These are phyloP conservation scores for Russula sp. DNA, from an alignment of 768 basidiomycete genomes.

Conservation along the genomic window DNA sequence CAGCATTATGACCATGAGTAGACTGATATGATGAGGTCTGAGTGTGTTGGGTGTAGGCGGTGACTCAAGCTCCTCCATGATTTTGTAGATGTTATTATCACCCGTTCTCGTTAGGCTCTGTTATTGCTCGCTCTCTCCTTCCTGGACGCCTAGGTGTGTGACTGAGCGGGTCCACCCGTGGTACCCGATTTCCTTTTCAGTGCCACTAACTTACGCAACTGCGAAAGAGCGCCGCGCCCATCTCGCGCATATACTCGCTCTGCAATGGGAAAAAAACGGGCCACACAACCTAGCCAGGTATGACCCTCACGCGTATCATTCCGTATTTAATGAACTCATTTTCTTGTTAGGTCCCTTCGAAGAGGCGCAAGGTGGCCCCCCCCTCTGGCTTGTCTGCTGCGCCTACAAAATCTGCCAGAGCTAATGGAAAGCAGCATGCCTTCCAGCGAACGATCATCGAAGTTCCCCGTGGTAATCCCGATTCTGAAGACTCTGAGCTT, in stretches of 20 bases:
- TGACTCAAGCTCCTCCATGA: conserved; percentile 36
- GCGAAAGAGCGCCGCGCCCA: neutral
- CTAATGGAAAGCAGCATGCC: conserved; percentile 51
- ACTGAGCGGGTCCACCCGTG: neutral
- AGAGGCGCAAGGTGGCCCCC: conserved; percentile 49
- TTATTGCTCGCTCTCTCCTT: too few relatives aligned
- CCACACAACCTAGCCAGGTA: conserved; percentile 30
- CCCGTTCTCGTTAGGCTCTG: too few relatives aligned
- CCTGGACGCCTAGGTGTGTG: neutral
- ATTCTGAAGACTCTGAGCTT: conserved; percentile 39
- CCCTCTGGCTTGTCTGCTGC: conserved; percentile 23
- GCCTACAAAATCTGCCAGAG: conserved; percentile 27
- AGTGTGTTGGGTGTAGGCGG: conserved; percentile 62
- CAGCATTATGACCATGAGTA: conserved; percentile 56
- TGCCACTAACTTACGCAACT: neutral
- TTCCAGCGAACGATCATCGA: conserved; percentile 53
- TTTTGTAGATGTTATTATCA: neutral
- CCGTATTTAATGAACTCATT: neutral
- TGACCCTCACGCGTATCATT: neutral
- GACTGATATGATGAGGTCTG: conserved; percentile 67
- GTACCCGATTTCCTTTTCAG: neutral
- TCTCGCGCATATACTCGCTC: neutral
- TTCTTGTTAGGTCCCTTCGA: conserved; percentile 37
- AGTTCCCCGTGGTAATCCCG: conserved; percentile 47
- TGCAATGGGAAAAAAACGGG: conserved; percentile 35